phyloP scores from a whole-genome alignment of 257 asterid species.

The Cinchona pubescens region DNA sequence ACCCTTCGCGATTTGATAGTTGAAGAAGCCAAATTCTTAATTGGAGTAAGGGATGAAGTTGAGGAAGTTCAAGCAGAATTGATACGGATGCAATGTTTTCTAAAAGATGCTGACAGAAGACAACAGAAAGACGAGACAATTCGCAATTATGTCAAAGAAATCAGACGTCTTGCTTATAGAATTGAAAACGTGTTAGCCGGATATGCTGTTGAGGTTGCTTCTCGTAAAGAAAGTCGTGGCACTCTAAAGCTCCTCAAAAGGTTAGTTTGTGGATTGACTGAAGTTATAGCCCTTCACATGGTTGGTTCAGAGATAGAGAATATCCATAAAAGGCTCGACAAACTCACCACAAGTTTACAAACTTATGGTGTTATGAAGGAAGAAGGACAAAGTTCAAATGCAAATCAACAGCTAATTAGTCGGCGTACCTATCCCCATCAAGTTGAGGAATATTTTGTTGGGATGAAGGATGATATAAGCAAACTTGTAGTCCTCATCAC shows the following conservation, averaged over 20 bases:
- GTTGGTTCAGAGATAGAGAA: background rate
- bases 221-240: background rate
- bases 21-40: background rate
- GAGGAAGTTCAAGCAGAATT: background rate
- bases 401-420: background rate
- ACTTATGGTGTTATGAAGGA: background rate
- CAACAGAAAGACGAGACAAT: background rate
- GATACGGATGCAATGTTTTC: background rate
- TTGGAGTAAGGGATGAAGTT: constrained; percentile 17
- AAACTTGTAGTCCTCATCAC: background rate
- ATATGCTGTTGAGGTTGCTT: background rate
- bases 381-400: background rate
- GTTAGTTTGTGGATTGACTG: background rate
- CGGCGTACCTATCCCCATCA: background rate
- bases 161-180: background rate
- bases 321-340: background rate
- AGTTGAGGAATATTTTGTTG: background rate
- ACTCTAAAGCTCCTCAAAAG: background rate
- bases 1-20: too few species aligned
- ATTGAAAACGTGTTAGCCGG: background rate
- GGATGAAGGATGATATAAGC: background rate
- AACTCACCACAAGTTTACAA: background rate
- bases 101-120: background rate
- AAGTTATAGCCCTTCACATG: background rate
- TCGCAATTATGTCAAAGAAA: background rate